These are phyloP conservation scores for Aspergillus unguis DNA, from an alignment of 2,329 filamentous ascomycete species.

Conservation along the genomic window DNA sequence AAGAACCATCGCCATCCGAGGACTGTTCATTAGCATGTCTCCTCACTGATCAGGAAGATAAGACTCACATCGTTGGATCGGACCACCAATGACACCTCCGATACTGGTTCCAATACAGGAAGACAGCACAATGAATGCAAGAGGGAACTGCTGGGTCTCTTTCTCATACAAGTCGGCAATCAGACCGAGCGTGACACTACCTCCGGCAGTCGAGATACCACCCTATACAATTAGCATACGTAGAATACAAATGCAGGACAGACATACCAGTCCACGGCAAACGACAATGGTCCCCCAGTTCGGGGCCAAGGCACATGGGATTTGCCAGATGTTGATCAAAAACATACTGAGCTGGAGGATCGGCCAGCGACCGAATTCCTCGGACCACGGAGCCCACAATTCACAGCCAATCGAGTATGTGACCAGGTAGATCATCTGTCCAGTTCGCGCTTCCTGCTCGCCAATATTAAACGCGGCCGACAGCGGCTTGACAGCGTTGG, in stretches of 20 bases:
- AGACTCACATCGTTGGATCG: slow-evolving; percentile 47
- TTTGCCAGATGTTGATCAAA: slow-evolving; percentile 73
- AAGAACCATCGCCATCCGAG: slow-evolving; percentile 58
- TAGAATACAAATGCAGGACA: background rate
- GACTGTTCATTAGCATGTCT: background rate
- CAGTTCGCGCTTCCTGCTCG: slow-evolving; percentile 64
- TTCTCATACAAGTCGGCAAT: slow-evolving; percentile 71
- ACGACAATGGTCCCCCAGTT: slow-evolving; percentile 69
- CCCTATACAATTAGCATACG: slow-evolving; percentile 34
- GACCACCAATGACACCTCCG: slow-evolving; percentile 53
- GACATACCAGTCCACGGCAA: slow-evolving; percentile 53
- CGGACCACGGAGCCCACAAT: slow-evolving; percentile 81
- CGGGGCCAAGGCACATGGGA: slow-evolving; percentile 67
- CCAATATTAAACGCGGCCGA: slow-evolving; percentile 65
- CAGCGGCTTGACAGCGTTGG: slow-evolving; percentile 63
- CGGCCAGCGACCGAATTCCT: slow-evolving; percentile 74
- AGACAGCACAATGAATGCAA: slow-evolving; percentile 72
- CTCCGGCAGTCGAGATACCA: slow-evolving; percentile 67
- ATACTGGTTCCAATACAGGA: slow-evolving; percentile 71
- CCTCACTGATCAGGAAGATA: background rate
- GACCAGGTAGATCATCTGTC: slow-evolving; percentile 73
- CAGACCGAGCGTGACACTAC: slow-evolving; percentile 71
- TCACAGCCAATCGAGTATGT: slow-evolving; percentile 85
- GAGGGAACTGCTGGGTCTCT: slow-evolving; percentile 68
- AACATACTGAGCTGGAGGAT: slow-evolving; percentile 69